phyloP scores from a whole-genome alignment of 2,329 filamentous ascomycete genomes.

The Ceratocystis alfenasii region DNA sequence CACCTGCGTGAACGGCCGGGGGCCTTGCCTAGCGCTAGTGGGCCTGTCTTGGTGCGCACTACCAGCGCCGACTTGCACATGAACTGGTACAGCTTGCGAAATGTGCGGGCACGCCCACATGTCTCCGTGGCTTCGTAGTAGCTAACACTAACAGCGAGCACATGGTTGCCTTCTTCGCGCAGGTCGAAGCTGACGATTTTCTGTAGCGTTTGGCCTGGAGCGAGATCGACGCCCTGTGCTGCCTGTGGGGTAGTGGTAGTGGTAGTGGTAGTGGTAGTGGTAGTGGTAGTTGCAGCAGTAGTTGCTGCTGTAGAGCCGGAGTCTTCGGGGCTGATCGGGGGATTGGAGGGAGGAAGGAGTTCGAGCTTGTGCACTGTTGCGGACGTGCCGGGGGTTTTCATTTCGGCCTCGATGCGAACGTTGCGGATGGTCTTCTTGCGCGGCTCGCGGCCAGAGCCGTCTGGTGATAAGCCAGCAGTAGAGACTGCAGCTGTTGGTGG shows the following conservation, averaged over 20 bases:
- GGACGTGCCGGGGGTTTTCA: constrained; percentile 68
- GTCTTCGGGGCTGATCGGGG: constrained; percentile 14
- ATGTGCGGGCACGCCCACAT: constrained; percentile 63
- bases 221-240: constrained; percentile 39
- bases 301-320: constrained; percentile 24
- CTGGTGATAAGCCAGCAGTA: constrained; percentile 18
- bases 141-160: constrained; percentile 82
- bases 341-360: constrained; percentile 36
- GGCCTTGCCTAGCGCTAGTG: constrained; percentile 33
- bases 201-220: constrained; percentile 59
- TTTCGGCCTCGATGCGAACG: constrained; percentile 76
- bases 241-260: constrained; percentile 44
- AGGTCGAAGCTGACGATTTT: constrained; percentile 74
- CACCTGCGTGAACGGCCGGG: constrained; percentile 38
- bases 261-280: constrained; percentile 41
- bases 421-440: constrained; percentile 49
- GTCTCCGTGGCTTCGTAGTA: constrained; percentile 79
- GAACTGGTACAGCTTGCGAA: constrained; percentile 94
- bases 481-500: constrained; percentile 14
- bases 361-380: constrained; percentile 50
- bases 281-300: constrained; percentile 28
- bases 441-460: constrained; percentile 20
- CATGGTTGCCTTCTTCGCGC: constrained; percentile 88
- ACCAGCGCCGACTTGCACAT: constrained; percentile 81
- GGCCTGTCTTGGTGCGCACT: constrained; percentile 77